Percentiles rank a stretch among this genome's conserved stretches.
phyloP scores from a whole-genome alignment of 495 filamentous ascomycete species.

The Aspergillus sclerotioniger region DNA sequence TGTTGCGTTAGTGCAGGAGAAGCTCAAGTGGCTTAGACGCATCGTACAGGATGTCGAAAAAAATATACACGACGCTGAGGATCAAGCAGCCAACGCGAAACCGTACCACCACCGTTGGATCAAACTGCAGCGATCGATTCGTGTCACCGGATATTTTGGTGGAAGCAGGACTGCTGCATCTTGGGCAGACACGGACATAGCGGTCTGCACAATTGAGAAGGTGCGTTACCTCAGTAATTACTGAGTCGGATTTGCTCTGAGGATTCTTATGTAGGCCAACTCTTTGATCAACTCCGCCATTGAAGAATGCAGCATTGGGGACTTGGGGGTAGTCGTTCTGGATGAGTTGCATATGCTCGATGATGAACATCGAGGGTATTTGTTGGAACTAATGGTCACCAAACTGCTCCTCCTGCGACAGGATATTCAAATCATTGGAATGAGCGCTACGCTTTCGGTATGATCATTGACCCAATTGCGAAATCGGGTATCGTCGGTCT shows the following conservation, averaged over 20 bases:
- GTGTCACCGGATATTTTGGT: slow-evolving; percentile 73
- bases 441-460: slow-evolving; percentile 79
- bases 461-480: slow-evolving; percentile 11
- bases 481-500: slow-evolving; percentile 11
- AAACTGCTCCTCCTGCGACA: slow-evolving; percentile 71
- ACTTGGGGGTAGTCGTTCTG: slow-evolving; percentile 67
- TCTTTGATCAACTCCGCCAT: slow-evolving; percentile 74
- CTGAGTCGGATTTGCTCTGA: neutral
- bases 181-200: slow-evolving; percentile 78
- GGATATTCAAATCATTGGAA: slow-evolving; percentile 72
- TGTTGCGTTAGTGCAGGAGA: slow-evolving; percentile 81
- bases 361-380: slow-evolving; percentile 75
- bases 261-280: slow-evolving; percentile 58
- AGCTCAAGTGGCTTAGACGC: slow-evolving; percentile 71
- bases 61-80: slow-evolving; percentile 28
- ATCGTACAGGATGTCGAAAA: slow-evolving; percentile 64
- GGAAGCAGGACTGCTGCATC: slow-evolving; percentile 62
- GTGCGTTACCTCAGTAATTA: slow-evolving; percentile 33
- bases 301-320: slow-evolving; percentile 65
- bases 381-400: slow-evolving; percentile 76
- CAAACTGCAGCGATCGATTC: slow-evolving; percentile 42
- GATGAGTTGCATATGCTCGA: slow-evolving; percentile 84
- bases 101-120: slow-evolving; percentile 34
- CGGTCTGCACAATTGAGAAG: slow-evolving; percentile 83
- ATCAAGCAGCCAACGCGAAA: slow-evolving; percentile 11